phyloP scores from a whole-genome alignment of 2,329 filamentous ascomycete species.

The Xenoacremonium recifei region DNA sequence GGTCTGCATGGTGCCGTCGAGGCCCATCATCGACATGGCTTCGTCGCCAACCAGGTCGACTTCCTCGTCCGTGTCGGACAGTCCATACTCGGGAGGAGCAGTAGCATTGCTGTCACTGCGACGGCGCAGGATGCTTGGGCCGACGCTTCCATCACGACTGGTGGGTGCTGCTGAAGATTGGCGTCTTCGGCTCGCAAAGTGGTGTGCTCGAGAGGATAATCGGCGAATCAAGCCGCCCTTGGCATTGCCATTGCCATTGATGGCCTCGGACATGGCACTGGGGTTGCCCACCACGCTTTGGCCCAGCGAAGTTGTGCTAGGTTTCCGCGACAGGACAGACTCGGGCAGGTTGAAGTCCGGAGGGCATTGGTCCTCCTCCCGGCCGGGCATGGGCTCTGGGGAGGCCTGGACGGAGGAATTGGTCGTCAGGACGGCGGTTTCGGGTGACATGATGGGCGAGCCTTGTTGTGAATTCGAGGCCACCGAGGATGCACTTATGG shows the following conservation, averaged over 20 bases:
- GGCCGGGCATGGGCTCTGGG: slow-evolving; percentile 59
- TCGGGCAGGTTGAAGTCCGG: slow-evolving; percentile 70
- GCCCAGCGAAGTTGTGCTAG: slow-evolving; percentile 62
- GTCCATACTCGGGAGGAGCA: slow-evolving; percentile 48
- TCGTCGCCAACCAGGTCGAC: slow-evolving; percentile 39
- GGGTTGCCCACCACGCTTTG: slow-evolving; percentile 58
- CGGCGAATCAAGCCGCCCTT: slow-evolving; percentile 69
- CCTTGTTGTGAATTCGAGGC: slow-evolving; percentile 54
- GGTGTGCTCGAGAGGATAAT: slow-evolving; percentile 76
- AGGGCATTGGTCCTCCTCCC: slow-evolving; percentile 51
- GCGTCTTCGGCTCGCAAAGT: slow-evolving; percentile 66
- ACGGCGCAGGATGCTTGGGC: slow-evolving; percentile 81
- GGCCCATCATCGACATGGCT: slow-evolving; percentile 34
- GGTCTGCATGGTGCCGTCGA: slow-evolving; percentile 44
- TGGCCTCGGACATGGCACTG: slow-evolving; percentile 51
- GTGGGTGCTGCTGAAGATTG: slow-evolving; percentile 75
- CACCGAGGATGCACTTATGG: slow-evolving; percentile 55
- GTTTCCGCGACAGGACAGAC: slow-evolving; percentile 60
- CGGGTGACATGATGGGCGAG: slow-evolving; percentile 58
- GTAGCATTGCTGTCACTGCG: slow-evolving; percentile 87
- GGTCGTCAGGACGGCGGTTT: slow-evolving; percentile 50
- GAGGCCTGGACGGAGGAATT: slow-evolving; percentile 66
- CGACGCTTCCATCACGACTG: slow-evolving; percentile 83
- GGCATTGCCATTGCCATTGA: too few relatives aligned
- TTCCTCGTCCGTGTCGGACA: slow-evolving; percentile 50